Conservation (phyloP, 257 asterid species). For the Agastache rugosa region DNA sequence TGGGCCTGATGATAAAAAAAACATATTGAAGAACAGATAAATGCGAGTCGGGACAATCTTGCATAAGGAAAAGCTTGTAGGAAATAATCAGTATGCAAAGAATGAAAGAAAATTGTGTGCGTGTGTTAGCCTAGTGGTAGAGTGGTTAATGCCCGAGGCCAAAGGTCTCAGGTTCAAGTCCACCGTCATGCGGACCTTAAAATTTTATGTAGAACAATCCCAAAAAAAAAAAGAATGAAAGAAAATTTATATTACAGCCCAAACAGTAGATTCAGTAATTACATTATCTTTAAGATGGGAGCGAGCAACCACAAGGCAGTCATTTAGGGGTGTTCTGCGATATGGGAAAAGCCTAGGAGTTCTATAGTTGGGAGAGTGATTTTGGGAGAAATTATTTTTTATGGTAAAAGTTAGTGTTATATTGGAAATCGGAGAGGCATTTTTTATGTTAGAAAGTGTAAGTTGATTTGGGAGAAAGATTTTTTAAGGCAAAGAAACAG, state of each 20-base stretch:
- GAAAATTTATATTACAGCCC: neutral
- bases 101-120: neutral
- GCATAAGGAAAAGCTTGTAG: neutral
- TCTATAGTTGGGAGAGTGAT: neutral
- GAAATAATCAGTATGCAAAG: neutral
- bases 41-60: neutral
- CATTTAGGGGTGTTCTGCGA: neutral
- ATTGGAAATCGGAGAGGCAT: neutral
- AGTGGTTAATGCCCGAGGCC: too few relatives aligned
- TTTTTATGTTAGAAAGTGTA: neutral
- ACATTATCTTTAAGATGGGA: neutral
- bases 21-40: slow-evolving; percentile 10
- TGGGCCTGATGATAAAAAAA: slow-evolving; percentile 64
- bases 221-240: too few relatives aligned
- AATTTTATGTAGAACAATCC: too few relatives aligned
- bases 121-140: too few relatives aligned
- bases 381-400: neutral
- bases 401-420: neutral
- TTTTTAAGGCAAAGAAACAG: neutral
- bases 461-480: neutral
- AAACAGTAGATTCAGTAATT: too few relatives aligned
- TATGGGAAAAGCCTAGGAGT: neutral
- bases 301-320: neutral
- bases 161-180: too few relatives aligned
- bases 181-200: too few relatives aligned